phyloP scores from a whole-genome alignment of 148 eudicot genomes.

The Chenopodium berlandieri region DNA sequence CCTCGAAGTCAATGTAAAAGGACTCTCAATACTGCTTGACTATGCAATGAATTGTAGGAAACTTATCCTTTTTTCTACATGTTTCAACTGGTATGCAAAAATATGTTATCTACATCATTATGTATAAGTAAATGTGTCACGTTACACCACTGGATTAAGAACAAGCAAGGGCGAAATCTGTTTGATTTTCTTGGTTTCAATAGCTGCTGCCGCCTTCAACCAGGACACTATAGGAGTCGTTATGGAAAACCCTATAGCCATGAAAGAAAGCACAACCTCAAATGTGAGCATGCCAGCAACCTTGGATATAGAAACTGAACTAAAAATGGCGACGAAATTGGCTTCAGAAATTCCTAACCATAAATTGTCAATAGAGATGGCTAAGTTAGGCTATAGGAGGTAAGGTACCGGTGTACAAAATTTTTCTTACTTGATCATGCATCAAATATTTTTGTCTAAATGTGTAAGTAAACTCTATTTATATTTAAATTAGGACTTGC shows the following conservation, averaged over 20 bases:
- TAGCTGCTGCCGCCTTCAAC: neutral
- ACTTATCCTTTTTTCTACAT: too few species aligned
- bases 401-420: neutral
- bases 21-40: too few species aligned
- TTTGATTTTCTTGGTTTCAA: neutral
- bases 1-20: too few species aligned
- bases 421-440: too few species aligned
- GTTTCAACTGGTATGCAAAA: too few species aligned
- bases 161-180: neutral
- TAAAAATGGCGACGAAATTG: neutral
- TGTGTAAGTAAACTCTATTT: too few species aligned
- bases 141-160: too few species aligned
- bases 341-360: neutral
- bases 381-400: slow-evolving; percentile 14
- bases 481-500: neutral
- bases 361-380: neutral
- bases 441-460: too few species aligned
- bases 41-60: too few species aligned
- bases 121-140: too few species aligned
- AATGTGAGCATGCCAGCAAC: neutral
- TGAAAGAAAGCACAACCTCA: neutral
- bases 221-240: neutral
- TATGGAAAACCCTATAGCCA: too few species aligned
- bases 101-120: too few species aligned
- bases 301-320: slow-evolving; percentile 1